Evolutionary conservation across 2,329 filamentous ascomycete genomes (phyloP), one percentile per base, ranked within the genome.

Genomic region (Scolecobasidium constrictum): DNA sequence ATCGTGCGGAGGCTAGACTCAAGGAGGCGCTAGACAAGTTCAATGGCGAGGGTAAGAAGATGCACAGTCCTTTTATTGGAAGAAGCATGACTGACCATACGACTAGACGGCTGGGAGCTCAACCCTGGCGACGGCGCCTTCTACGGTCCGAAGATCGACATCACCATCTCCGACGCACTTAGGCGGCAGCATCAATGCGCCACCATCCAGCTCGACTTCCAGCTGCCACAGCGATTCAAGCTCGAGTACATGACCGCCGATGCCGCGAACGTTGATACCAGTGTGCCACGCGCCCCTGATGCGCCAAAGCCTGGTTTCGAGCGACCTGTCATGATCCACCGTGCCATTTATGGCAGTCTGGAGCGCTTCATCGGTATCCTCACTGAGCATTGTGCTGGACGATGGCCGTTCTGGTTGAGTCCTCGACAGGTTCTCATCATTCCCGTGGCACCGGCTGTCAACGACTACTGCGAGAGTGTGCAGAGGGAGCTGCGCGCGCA

Each of bases 81-180:
- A n/a, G n/a, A n/a, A n/a, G n/a, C n/a, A n/a, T n/a, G n/a, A n/a
- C n/a, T n/a, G n/a, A n/a, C n/a, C n/a, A n/a, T n/a, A n/a, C n/a
- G n/a, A n/a, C n/a, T n/a, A n/a, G n/a, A n/a, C n/a, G n/a, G n/a
- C n/a, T 98, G 92, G 92, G 83, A 86, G 61, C 71, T 94, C 40
- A 94, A 96, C 64, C 83, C 86, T 47, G 92, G 90, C 45, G 92
- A 98, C 54, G 92, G 92, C 58, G 92, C 92, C 42, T 98, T 96
- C 67, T 98, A 98, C 62, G 92, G 92, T 2, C 92, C 92, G 40
- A 98, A 98, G 76, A 94, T 96, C 53, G 92, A 98, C 55, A 92
- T 98, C 57, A 93, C 86, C 48, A 88, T 98, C 56, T 81, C 80
- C 40, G 90, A 95, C 63, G 86, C 86, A 36, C 70, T 95, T 51